Conservation (phyloP, 2,329 filamentous ascomycete genomes). For the Trichoderma semiorbis region DNA sequence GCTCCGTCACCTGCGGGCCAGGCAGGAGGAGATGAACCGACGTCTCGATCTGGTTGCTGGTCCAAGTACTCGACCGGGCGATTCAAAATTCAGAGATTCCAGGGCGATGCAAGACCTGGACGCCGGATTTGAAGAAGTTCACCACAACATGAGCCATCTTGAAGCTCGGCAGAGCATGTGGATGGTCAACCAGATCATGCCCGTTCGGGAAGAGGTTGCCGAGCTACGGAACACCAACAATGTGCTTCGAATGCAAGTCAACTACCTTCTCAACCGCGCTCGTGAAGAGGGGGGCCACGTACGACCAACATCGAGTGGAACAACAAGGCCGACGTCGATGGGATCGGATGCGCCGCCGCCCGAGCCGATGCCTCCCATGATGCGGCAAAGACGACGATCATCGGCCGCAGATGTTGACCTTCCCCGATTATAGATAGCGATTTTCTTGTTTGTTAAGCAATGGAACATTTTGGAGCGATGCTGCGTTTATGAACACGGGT, state of each 20-base stretch:
- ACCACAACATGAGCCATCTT: constrained; percentile 54
- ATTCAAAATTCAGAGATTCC: constrained; percentile 42
- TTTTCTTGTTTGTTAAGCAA: neutral
- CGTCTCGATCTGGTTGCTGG: constrained; percentile 40
- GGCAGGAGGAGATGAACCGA: constrained; percentile 34
- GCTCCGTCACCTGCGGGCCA: constrained; percentile 34
- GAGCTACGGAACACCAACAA: constrained; percentile 57
- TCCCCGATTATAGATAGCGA: constrained; percentile 33
- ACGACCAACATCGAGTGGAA: constrained; percentile 34
- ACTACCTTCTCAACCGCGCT: constrained; percentile 54
- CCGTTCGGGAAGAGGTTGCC: constrained; percentile 59
- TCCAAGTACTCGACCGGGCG: constrained; percentile 33
- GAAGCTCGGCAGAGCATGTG: constrained; percentile 57
- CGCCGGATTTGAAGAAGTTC: constrained; percentile 52
- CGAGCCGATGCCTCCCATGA: constrained; percentile 25
- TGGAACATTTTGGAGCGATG: neutral
- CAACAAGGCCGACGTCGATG: constrained; percentile 28
- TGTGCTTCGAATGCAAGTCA: constrained; percentile 57
- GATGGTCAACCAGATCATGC: constrained; percentile 59
- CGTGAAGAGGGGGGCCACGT: constrained; percentile 45
- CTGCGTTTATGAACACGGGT: neutral
- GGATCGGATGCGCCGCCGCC: constrained; percentile 31
- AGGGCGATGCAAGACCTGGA: constrained; percentile 43
- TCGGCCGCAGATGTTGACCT: constrained; percentile 37
- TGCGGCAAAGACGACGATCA: constrained; percentile 37